phyloP scores from a whole-genome alignment of 2,329 filamentous ascomycete genomes.

The Phialophora chinensis region DNA sequence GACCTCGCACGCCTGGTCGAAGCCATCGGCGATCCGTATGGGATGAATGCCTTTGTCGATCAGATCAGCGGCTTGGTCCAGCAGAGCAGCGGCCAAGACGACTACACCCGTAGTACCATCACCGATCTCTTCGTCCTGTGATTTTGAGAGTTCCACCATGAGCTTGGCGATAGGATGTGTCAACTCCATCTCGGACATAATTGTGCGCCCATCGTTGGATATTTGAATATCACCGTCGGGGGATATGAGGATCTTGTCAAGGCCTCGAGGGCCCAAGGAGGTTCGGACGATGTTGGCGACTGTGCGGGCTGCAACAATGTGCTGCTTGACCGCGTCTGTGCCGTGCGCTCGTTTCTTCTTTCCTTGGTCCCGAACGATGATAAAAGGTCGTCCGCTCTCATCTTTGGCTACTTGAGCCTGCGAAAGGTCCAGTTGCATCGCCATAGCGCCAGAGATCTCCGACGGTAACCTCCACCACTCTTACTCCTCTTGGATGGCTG shows the following conservation, averaged over 20 bases:
- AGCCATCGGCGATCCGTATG: conserved; percentile 97
- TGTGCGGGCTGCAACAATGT: conserved; percentile 94
- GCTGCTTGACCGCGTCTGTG: conserved; percentile 96
- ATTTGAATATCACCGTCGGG: conserved; percentile 98
- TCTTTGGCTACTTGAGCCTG: conserved; percentile 83
- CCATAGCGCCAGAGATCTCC: conserved; percentile 16
- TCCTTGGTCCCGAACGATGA: conserved; percentile 96
- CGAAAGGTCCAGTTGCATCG: conserved; percentile 40
- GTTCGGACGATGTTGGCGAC: conserved; percentile 98
- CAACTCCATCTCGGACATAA: conserved; percentile 96
- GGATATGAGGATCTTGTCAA: conserved; percentile 99
- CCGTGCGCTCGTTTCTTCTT: conserved; percentile 97
- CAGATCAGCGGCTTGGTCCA: conserved; percentile 95
- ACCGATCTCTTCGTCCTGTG: conserved; percentile 98
- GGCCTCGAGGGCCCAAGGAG: conserved; percentile 89
- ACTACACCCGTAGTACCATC: conserved; percentile 98
- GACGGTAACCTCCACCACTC: not conserved
- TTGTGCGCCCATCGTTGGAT: conserved; percentile 98
- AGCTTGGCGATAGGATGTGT: conserved; percentile 98
- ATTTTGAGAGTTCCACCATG: conserved; percentile 95
- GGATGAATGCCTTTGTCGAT: conserved; percentile 99
- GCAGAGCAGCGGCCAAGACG: conserved; percentile 87
- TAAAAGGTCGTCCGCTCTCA: conserved; percentile 96
- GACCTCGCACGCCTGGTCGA: conserved; percentile 96
- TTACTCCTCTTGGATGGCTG: not conserved